Percentiles rank a stretch among this genome's conserved stretches.
Conservation (phyloP, 192 early-diverging fungal genomes). For the Thamnidium elegans region DNA sequence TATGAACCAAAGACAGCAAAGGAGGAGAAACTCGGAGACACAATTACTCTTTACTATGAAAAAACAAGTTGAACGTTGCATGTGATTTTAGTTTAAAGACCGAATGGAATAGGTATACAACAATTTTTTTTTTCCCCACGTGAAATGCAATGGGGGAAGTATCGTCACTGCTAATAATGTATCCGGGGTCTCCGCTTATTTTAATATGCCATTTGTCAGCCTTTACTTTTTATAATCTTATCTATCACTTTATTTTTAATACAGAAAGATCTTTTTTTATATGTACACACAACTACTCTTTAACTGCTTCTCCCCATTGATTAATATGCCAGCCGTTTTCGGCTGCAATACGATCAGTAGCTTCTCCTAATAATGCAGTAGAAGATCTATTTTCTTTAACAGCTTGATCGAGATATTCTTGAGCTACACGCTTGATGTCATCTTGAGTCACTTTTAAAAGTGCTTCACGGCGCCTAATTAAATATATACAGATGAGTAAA, state of each 20-base stretch:
- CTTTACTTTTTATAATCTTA: neutral
- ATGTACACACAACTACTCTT: neutral
- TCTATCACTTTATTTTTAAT: neutral
- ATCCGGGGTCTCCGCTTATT: constrained; percentile 8
- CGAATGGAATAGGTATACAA: neutral
- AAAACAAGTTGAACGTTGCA: constrained; percentile 9
- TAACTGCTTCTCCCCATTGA: constrained; percentile 24
- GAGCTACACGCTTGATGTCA: constrained; percentile 71
- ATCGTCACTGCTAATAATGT: neutral
- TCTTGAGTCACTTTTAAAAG: constrained; percentile 66
- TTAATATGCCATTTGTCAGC: constrained; percentile 14
- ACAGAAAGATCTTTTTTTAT: neutral
- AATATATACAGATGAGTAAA: constrained; percentile 1
- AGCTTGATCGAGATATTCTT: constrained; percentile 8
- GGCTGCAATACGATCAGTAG: constrained; percentile 19
- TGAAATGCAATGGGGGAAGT: constrained; percentile 9
- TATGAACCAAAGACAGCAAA: too few species aligned
- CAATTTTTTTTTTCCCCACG: constrained; percentile 5
- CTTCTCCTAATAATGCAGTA: constrained; percentile 40
- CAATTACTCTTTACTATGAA: neutral
- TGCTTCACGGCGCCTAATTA: constrained; percentile 65
- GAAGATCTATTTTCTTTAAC: constrained; percentile 33
- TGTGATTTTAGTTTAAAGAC: constrained; percentile 12
- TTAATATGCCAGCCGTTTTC: constrained; percentile 23
- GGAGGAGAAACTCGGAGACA: constrained; percentile 18